Base-by-base conservation (phyloP, 257 asterid genomes). In the Solanum appendiculatum region DNA sequence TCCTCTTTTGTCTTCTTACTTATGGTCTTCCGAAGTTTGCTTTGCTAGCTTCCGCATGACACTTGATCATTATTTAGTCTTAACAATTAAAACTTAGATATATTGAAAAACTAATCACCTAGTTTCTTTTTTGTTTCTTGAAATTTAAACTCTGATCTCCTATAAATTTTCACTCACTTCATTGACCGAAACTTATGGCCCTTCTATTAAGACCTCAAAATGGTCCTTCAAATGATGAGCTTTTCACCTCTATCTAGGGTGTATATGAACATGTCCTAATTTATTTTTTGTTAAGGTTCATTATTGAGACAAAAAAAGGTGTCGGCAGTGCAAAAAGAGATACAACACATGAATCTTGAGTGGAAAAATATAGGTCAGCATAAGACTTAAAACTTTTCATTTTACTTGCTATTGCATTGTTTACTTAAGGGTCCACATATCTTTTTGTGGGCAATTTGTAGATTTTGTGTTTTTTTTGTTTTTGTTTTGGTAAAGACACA, bases 311-410 rank as follows among this genome's bases (percentile, higher is more conserved):
- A 77, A 56, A 56, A 58, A n/a, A 80, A 39, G 83, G 93, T 90
- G 96, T 93, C 95, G 96, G 96, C 92, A 92, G 88, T 82, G 86
- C 36, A 14, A 83, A 86, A 63, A 60, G 36, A 63, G 68, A 56
- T 60, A 21, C 85, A 86, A 64, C 54, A 78, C 77, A 36, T 86
- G 85, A 87, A 75, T 82, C 72, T 88, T 73, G 86, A 23, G 9
- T 40, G 83, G 68, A 25, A 70, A 85, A 44, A 85, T 29, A 6
- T 36, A 70, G 37, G 85, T 85, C 46, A 42, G 6, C 29, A 8
- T 9, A 80, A 20, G 42, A 54, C 85, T 29, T 46, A 33, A 78
- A 66, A 42, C 9, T 36, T 80, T 80, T 31, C 42, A 48, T 81
- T 27, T 29, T 78, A 78, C 64, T 46, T 29, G 66, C 18, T 9